Evolutionary conservation across 2,329 filamentous ascomycete species (phyloP), one percentile per base, ranked within the genome.

Genomic region (Pestalotiopsis sp.): DNA sequence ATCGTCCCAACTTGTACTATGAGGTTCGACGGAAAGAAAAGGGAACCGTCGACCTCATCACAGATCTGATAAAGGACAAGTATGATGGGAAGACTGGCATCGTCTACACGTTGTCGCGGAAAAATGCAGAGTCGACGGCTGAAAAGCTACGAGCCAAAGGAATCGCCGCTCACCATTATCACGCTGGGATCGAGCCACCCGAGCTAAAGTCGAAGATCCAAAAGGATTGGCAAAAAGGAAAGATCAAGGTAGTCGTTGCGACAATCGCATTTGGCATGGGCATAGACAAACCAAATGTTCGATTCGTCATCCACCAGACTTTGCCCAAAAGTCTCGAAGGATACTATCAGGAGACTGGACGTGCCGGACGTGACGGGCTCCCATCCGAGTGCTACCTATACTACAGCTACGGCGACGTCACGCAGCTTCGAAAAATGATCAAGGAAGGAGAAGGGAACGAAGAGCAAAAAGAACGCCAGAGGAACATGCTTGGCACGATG

Each of bases 261-360:
- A 99, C 96, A 0, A 98, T 99, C 78, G 96, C 96, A 26, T 99
- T 99, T 77, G 96, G 96, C 6, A 99, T 99, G 96, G 96, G 96
- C n/a, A 99, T 99, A 71, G 96, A 99, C 82, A 99, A 99, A 78
- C 89, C 94, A 0, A 92, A 99, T 77, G 96, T 99, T 61, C 92
- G 96, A 35, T 99, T 97, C 77, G 96, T 99, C 40, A 93, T 99
- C 55, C 97, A 99, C 76, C 91, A 97, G 74, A 92, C 90, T 57
- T 85, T 99, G 5, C 96, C 96, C 1, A 98, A 99, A 80, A 98
- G 94, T 74, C 83, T 99, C 66, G 96, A 99, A 80, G 96, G 96
- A 0, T 99, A 99, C 78, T 99, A 99, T 76, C 96, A 99, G 77
- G 96, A 99, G 79, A 99, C 96, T 58, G 96, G 96, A 1, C 92